Evolutionary conservation across 148 eudicot genomes (phyloP).

Genomic region (Rhododendron kiyosumense): DNA sequence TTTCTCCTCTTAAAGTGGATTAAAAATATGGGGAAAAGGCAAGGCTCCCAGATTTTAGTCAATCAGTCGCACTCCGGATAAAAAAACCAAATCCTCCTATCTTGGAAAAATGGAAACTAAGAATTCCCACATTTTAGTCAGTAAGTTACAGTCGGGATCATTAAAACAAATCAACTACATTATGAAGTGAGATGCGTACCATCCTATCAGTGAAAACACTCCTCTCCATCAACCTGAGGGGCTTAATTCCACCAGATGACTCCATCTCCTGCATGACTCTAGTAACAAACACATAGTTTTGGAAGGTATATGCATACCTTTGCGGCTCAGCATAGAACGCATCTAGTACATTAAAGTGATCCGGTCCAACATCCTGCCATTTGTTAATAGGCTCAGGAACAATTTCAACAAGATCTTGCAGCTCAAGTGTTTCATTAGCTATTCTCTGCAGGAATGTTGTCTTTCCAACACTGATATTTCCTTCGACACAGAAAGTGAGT

Average conservation of each 20-base stretch:
- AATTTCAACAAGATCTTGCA: constrained; percentile 84
- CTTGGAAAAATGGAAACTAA: background rate
- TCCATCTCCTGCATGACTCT: constrained; percentile 96
- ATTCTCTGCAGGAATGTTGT: constrained; percentile 88
- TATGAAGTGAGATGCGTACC: constrained; percentile 37
- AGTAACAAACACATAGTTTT: constrained; percentile 94
- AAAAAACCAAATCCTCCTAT: background rate
- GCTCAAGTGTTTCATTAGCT: constrained; percentile 93
- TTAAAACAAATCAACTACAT: background rate
- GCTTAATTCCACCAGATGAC: constrained; percentile 79
- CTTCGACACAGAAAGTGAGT: constrained; percentile 90
- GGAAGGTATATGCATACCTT: constrained; percentile 93
- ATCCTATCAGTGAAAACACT: constrained; percentile 94
- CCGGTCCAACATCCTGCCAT: constrained; percentile 92
- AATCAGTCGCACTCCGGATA: background rate
- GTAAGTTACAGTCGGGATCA: background rate
- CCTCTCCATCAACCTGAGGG: constrained; percentile 93
- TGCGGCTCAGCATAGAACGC: constrained; percentile 90
- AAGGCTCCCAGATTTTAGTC: background rate
- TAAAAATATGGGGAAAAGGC: background rate
- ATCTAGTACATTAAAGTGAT: constrained; percentile 83
- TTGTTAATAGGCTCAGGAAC: constrained; percentile 92
- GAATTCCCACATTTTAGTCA: background rate
- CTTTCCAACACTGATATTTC: constrained; percentile 95
- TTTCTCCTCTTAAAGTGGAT: background rate